These are phyloP conservation scores for Mycena filopes DNA, from an alignment of 768 basidiomycete species.

Conservation along the genomic window DNA sequence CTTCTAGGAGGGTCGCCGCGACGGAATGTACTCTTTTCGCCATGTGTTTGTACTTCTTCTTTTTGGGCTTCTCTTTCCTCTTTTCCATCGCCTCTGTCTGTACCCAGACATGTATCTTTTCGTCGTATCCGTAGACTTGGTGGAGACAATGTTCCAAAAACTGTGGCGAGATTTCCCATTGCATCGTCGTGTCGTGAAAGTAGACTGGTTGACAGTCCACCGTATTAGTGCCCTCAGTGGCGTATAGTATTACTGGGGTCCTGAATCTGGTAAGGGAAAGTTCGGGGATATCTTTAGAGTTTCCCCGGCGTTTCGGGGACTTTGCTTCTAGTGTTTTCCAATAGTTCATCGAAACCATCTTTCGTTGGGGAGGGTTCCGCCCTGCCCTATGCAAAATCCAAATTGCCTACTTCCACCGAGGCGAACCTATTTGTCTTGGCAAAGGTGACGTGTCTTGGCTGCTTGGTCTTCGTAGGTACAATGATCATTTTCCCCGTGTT, in stretches of 20 bases:
- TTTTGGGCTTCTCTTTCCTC: neutral
- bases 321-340: too few relatives aligned
- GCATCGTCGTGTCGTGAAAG: neutral
- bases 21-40: neutral
- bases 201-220: neutral
- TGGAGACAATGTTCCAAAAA: neutral
- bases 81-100: neutral
- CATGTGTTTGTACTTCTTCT: slow-evolving; percentile 3
- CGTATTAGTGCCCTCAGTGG: neutral
- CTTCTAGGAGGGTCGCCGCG: neutral
- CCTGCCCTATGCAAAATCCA: too few relatives aligned
- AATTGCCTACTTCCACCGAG: too few relatives aligned
- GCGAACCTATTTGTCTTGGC: neutral
- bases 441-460: neutral
- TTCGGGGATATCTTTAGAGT: too few relatives aligned
- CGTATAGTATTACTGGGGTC: neutral
- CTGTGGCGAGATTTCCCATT: neutral
- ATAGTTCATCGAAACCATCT: too few relatives aligned
- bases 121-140: neutral
- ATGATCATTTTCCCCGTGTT: neutral
- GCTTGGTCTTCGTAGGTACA: neutral
- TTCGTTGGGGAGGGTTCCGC: too few relatives aligned
- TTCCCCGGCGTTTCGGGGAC: too few relatives aligned
- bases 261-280: too few relatives aligned
- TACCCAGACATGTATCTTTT: neutral